These are phyloP conservation scores for Orbilia oligospora DNA, from an alignment of 2,329 filamentous ascomycete genomes.

Conservation along the genomic window DNA sequence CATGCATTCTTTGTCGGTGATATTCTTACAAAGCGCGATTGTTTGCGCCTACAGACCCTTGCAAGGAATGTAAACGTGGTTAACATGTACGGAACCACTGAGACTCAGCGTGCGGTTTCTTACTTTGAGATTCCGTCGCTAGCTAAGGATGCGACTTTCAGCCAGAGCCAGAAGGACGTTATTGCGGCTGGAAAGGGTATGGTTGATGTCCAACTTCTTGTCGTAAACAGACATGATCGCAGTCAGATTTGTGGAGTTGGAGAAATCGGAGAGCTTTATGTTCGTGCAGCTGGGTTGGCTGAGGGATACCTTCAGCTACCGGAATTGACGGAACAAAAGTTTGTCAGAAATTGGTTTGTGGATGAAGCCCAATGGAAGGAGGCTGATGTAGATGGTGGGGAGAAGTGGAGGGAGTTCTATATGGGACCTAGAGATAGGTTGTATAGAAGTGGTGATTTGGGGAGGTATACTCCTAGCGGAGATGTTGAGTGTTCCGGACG, in stretches of 20 bases:
- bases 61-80: slow-evolving; percentile 82
- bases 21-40: slow-evolving; percentile 86
- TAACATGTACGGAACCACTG: slow-evolving; percentile 91
- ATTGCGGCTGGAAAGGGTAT: slow-evolving; percentile 90
- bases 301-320: slow-evolving; percentile 79
- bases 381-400: slow-evolving; percentile 70
- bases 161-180: slow-evolving; percentile 74
- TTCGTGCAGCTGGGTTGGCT: slow-evolving; percentile 85
- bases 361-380: slow-evolving; percentile 79
- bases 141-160: slow-evolving; percentile 72
- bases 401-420: slow-evolving; percentile 84
- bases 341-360: slow-evolving; percentile 88
- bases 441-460: slow-evolving; percentile 90
- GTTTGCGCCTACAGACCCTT: slow-evolving; percentile 80
- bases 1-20: slow-evolving; percentile 93
- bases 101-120: slow-evolving; percentile 84
- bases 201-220: slow-evolving; percentile 87
- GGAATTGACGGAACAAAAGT: slow-evolving; percentile 80
- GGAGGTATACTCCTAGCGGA: slow-evolving; percentile 78
- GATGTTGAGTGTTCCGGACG: slow-evolving; percentile 84
- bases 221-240: slow-evolving; percentile 79
- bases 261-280: slow-evolving; percentile 86
- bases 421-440: slow-evolving; percentile 86
- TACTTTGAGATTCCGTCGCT: slow-evolving; percentile 83
- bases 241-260: slow-evolving; percentile 81